Evolutionary conservation across 495 filamentous ascomycete species (phyloP).

Genomic region (Trichoderma asperelloides): DNA sequence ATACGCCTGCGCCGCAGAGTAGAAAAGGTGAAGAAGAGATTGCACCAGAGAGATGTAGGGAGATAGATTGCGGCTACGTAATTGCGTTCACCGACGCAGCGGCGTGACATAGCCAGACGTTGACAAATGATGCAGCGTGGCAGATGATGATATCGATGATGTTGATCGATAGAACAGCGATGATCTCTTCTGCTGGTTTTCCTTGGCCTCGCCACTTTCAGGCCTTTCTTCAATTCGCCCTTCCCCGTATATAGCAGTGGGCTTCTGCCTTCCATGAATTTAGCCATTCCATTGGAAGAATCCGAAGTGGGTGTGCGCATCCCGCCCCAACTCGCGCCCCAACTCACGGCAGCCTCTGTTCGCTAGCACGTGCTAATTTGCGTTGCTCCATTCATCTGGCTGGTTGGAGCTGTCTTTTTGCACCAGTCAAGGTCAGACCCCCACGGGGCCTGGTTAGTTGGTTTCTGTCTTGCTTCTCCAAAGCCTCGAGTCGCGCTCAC

Average conservation of each 20-base stretch:
- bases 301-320: neutral
- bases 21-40: neutral
- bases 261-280: neutral
- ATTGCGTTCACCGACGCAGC: conserved; percentile 5
- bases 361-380: neutral
- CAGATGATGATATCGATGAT: neutral
- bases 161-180: neutral
- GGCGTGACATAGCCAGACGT: neutral
- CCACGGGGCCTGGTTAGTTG: neutral
- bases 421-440: neutral
- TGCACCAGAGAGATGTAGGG: neutral
- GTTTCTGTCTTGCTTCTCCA: neutral
- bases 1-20: neutral
- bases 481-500: neutral
- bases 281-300: neutral
- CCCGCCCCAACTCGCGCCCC: neutral
- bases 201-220: neutral
- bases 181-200: neutral
- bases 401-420: neutral
- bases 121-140: neutral
- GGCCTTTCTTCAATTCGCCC: neutral
- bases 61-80: neutral
- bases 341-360: neutral
- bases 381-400: neutral
- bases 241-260: neutral